Conservation (phyloP, 768 basidiomycete species). For the Amanita thiersii region DNA sequence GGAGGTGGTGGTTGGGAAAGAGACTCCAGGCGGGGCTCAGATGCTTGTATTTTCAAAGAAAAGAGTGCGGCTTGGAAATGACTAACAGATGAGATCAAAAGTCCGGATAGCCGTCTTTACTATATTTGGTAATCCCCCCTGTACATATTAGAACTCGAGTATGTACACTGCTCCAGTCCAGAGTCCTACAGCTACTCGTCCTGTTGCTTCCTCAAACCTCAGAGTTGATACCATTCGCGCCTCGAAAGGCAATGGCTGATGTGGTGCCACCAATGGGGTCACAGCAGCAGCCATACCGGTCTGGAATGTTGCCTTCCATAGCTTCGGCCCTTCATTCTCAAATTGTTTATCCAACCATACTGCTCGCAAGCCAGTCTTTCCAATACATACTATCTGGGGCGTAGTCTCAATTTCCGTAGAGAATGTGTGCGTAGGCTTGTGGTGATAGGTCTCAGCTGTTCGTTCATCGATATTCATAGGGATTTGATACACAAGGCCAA, state of each 20-base stretch:
- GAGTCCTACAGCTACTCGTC: conserved; percentile 41
- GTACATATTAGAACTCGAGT: conserved; percentile 24
- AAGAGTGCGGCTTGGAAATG: conserved; percentile 1
- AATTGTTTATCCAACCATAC: conserved; percentile 47
- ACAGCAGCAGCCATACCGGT: conserved; percentile 17
- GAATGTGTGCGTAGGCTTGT: conserved; percentile 15
- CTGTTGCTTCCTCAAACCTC: conserved; percentile 49
- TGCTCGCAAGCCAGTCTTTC: conserved; percentile 35
- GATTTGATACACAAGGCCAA: conserved; percentile 13
- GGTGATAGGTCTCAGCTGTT: conserved; percentile 5
- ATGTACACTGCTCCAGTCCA: conserved; percentile 48
- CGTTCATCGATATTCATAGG: conserved; percentile 12
- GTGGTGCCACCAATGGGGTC: conserved; percentile 33
- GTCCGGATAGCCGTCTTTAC: conserved; percentile 6
- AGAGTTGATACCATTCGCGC: conserved; percentile 35
- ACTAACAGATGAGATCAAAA: conserved; percentile 4
- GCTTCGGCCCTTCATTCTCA: conserved; percentile 36
- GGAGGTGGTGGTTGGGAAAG: conserved; percentile 4
- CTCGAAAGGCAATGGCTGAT: conserved; percentile 45
- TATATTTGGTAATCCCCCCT: conserved; percentile 4
- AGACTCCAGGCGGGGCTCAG: conserved; percentile 3
- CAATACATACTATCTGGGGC: conserved; percentile 27
- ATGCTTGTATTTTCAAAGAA: conserved; percentile 1
- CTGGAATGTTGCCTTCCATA: conserved; percentile 45
- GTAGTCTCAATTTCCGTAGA: conserved; percentile 16